A percentile compares a stretch with the other conserved stretches of the same genome.
These are phyloP conservation scores for Sechiopsis laciniata DNA, from an alignment of 306 rosid genomes.

Conservation along the genomic window DNA sequence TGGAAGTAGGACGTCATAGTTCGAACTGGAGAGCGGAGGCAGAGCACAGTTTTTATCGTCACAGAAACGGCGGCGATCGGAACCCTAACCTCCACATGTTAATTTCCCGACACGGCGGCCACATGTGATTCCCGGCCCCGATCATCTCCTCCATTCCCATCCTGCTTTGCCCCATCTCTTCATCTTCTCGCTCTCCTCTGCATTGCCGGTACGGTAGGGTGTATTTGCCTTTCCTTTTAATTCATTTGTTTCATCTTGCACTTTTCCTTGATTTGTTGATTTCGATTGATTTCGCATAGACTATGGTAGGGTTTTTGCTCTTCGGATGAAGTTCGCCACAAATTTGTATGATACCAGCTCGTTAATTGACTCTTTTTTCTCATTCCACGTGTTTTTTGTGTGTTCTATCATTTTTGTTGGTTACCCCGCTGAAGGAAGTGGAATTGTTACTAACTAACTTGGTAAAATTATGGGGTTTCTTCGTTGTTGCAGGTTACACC, in stretches of 20 bases:
- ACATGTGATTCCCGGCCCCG: not conserved
- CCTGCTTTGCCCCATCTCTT: not conserved
- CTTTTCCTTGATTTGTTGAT: not conserved
- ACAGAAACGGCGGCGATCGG: not conserved
- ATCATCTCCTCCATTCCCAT: not conserved
- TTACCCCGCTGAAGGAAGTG: not conserved
- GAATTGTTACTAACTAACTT: not conserved
- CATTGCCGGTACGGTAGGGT: not conserved
- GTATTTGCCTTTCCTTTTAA: not conserved
- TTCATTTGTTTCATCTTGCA: not conserved
- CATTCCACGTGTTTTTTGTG: not conserved
- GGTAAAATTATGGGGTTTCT: not conserved
- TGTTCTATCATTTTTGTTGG: not conserved
- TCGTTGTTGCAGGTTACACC: constrained; percentile 39
- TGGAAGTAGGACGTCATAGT: not conserved
- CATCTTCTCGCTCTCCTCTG: not conserved
- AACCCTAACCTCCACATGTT: not conserved
- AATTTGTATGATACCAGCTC: not conserved
- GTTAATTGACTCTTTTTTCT: not conserved
- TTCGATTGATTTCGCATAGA: not conserved
- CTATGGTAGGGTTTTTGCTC: not conserved
- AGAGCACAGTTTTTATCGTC: not conserved
- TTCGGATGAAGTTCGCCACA: not conserved
- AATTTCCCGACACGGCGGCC: not conserved
- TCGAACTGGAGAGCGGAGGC: not conserved